Conservation (phyloP, 306 rosid genomes). For the Pyrus pyrifolia region DNA sequence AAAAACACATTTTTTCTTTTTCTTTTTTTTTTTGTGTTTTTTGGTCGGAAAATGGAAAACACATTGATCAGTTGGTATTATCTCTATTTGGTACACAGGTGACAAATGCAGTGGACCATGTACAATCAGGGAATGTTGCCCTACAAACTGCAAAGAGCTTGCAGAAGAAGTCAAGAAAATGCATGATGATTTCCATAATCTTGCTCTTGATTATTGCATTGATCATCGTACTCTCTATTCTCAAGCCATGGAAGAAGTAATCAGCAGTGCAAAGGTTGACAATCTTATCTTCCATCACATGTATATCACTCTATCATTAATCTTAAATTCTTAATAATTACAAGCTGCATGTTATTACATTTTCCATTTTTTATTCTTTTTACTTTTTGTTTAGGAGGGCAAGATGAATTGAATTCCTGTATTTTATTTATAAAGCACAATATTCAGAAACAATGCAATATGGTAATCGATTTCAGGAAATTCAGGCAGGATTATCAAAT, state of each 20-base stretch:
- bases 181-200: conserved; percentile 73
- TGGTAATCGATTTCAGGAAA: background rate
- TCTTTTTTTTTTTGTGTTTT: background rate
- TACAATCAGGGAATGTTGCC: conserved; percentile 60
- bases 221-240: conserved; percentile 50
- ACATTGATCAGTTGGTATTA: background rate
- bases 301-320: background rate
- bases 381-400: background rate
- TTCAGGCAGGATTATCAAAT: background rate
- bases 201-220: conserved; percentile 57
- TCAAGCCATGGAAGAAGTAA: conserved; percentile 75
- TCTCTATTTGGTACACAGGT: conserved; percentile 37
- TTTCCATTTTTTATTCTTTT: background rate
- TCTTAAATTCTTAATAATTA: background rate
- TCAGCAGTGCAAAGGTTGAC: background rate
- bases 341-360: background rate
- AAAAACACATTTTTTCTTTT: background rate
- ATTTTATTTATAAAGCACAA: background rate
- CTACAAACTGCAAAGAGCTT: conserved; percentile 62
- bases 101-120: conserved; percentile 75
- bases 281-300: background rate
- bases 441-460: background rate
- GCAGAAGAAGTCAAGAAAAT: conserved; percentile 76
- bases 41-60: background rate
- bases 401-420: background rate